A percentile compares a stretch with the other conserved stretches of the same genome.
Conservation (phyloP, 164 flowering plant genomes). For the Hamamelis virginiana region DNA sequence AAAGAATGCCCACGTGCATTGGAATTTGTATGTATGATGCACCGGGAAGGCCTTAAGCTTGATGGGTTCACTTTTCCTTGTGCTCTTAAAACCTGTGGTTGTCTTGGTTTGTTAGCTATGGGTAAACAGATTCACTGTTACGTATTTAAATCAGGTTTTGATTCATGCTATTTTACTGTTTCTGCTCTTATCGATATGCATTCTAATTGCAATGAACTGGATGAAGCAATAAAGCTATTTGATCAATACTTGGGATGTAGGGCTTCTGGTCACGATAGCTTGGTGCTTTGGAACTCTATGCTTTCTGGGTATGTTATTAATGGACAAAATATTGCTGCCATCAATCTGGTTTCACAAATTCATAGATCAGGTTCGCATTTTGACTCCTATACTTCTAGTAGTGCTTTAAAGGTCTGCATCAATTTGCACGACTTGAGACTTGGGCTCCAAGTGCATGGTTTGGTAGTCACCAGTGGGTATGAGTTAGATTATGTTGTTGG, state of each 20-base stretch:
- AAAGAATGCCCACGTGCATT: slow-evolving; percentile 15
- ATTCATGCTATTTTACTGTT: slow-evolving; percentile 22
- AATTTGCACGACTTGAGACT: slow-evolving; percentile 26
- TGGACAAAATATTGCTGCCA: slow-evolving; percentile 17
- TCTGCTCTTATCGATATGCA: slow-evolving; percentile 35
- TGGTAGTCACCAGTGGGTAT: slow-evolving; percentile 28
- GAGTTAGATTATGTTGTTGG: slow-evolving; percentile 29
- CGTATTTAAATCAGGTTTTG: slow-evolving; percentile 25
- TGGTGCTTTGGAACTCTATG: slow-evolving; percentile 34
- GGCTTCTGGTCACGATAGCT: slow-evolving; percentile 2
- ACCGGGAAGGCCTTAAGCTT: slow-evolving; percentile 20
- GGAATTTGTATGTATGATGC: slow-evolving; percentile 25
- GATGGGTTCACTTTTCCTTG: slow-evolving; percentile 29
- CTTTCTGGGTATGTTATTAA: slow-evolving; percentile 29
- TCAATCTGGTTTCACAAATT: slow-evolving; percentile 16
- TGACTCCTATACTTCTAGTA: slow-evolving; percentile 27
- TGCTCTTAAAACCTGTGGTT: slow-evolving; percentile 26
- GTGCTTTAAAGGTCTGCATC: slow-evolving; percentile 28
- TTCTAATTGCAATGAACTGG: slow-evolving; percentile 20
- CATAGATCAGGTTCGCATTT: slow-evolving; percentile 18
- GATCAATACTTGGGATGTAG: slow-evolving; percentile 1
- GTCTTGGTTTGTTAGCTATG: slow-evolving; percentile 10
- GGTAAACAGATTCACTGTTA: slow-evolving; percentile 28
- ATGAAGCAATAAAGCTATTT: slow-evolving; percentile 22
- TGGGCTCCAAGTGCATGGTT: slow-evolving; percentile 32